Evolutionary conservation across 306 rosid genomes (phyloP), one percentile per base, ranked within the genome.

Genomic region (Sechiopsis laciniata): DNA sequence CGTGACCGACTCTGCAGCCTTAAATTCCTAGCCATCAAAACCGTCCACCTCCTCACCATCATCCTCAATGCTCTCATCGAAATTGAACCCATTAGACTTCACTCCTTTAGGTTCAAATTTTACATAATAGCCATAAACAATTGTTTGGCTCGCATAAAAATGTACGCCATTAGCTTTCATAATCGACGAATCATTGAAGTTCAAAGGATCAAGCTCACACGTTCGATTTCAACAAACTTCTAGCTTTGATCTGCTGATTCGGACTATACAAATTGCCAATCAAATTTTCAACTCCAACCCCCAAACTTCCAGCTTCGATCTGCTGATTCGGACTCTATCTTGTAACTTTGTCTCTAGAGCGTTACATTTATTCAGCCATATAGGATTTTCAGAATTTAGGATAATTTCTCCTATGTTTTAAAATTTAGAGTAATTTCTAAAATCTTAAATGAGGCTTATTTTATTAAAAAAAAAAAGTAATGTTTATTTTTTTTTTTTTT

Each of bases 21-120:
- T 91, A 82, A 94, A 94, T 78, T 94, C 98, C 98, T 97, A 94
- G 45, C 98, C 97, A 80, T 80, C 97, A 10, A 87, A 83, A n/a
- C 75, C 75, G 14, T 26, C 75, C 32, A 37, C 75, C 74, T 74
- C 82, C 11, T 59, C 80, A 13, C 74, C 77, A 0, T 74, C 92
- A 9, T 78, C 88, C 50, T 79, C 80, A 72, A 63, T 32, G 66
- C 80, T 80, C 19, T 74, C 84, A 54, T 81, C 81, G 8, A 73
- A 76, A 77, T 81, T 67, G 61, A 81, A 77, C 15, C 78, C 77
- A 73, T 57, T 79, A 0, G 50, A 74, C 51, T 75, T 72, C 24
- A 74, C 3, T n/a, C n/a, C n/a, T 26, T 3, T 3, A 26, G n/a
- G n/a, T n/a, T 71, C 56, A 50, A 62, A 32, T 16, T 75, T 76